phyloP scores from a whole-genome alignment of 305 asterid genomes.

The Solanum hybrid region DNA sequence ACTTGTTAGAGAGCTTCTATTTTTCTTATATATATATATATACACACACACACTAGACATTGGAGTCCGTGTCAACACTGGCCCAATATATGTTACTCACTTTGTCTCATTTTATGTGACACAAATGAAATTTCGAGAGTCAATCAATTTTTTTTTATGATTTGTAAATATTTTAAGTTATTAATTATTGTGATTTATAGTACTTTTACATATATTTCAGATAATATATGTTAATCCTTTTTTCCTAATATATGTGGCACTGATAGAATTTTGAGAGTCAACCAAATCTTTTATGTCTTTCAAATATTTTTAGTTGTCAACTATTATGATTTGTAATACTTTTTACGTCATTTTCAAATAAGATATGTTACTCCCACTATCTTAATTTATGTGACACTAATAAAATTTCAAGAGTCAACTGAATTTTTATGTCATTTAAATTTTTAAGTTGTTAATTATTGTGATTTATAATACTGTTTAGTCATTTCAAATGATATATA shows the following conservation, averaged over 20 bases:
- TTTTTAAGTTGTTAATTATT: not conserved
- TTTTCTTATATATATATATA: not conserved
- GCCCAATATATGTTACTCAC: not conserved
- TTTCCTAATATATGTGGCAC: not conserved
- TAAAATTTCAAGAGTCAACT: not conserved
- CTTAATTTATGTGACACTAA: not conserved
- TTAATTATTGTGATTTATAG: not conserved
- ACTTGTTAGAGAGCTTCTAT: not conserved
- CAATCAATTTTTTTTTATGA: not conserved
- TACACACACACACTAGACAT: not conserved
- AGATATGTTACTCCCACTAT: not conserved
- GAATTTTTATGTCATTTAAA: not conserved
- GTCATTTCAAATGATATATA: not conserved
- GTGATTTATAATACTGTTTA: not conserved
- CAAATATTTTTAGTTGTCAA: not conserved
- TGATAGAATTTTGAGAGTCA: not conserved
- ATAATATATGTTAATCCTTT: not conserved
- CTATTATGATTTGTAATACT: not conserved
- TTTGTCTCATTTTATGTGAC: not conserved
- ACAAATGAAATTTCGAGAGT: not conserved
- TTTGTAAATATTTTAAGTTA: not conserved
- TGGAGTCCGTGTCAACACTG: not conserved
- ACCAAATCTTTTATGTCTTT: not conserved
- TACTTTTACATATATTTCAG: not conserved
- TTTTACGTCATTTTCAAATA: not conserved